A percentile compares a stretch with the other conserved stretches of the same genome.
Conservation (phyloP, 2,329 filamentous ascomycete genomes). For the Colletotrichum zoysiae region DNA sequence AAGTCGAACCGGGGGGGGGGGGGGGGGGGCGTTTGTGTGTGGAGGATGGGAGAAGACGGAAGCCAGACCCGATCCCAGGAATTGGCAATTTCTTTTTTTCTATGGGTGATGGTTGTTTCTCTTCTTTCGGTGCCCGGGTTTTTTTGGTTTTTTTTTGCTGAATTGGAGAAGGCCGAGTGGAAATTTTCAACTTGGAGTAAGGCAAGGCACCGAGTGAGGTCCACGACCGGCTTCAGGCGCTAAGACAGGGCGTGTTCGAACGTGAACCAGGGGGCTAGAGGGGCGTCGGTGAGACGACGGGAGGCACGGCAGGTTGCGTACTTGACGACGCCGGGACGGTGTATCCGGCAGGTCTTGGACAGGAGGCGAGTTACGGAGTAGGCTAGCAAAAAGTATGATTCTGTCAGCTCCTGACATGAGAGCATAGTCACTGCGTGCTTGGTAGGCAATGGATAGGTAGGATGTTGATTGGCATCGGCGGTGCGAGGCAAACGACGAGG, state of each 20-base stretch:
- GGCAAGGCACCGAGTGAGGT: neutral
- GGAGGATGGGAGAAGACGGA: constrained; percentile 41
- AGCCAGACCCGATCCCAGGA: constrained; percentile 40
- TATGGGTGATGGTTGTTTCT: constrained; percentile 21
- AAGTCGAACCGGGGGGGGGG: constrained; percentile 1
- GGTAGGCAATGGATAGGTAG: neutral
- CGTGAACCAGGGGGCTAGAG: constrained; percentile 4
- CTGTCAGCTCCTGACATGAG: constrained; percentile 36
- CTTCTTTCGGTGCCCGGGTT: constrained; percentile 20
- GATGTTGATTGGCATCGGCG: neutral
- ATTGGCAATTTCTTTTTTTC: constrained; percentile 40
- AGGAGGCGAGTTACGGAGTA: neutral
- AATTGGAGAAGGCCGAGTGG: constrained; percentile 19
- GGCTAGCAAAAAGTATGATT: constrained; percentile 29
- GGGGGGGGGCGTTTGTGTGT: constrained; percentile 34
- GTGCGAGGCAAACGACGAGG: neutral
- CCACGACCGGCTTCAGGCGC: constrained; percentile 9
- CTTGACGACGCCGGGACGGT: constrained; percentile 24
- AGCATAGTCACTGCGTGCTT: neutral
- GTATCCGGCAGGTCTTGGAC: constrained; percentile 16
- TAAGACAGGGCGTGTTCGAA: constrained; percentile 8
- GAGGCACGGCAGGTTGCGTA: constrained; percentile 14
- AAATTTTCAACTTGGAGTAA: constrained; percentile 22
- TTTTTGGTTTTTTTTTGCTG: neutral
- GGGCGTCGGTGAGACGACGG: constrained; percentile 35